Conservation (phyloP, 805 yeast genomes). For the Yarrowia keelungensis region DNA sequence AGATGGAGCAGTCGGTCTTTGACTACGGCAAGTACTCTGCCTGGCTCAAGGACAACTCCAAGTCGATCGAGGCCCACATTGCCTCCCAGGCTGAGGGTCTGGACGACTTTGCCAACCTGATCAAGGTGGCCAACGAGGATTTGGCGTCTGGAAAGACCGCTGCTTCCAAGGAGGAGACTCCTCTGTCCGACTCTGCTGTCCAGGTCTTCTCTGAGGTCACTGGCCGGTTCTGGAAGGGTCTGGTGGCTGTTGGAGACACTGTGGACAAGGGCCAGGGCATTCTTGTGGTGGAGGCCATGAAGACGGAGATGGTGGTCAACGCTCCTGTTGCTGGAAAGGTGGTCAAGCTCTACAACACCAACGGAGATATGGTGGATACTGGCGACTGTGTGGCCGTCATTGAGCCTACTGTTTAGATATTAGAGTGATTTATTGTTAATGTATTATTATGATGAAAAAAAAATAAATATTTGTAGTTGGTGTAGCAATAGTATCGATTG, state of each 20-base stretch:
- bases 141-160: slow-evolving; percentile 71
- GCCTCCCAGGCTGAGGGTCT: slow-evolving; percentile 78
- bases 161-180: slow-evolving; percentile 44
- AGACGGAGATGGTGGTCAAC: slow-evolving; percentile 91
- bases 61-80: slow-evolving; percentile 71
- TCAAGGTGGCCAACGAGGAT: slow-evolving; percentile 80
- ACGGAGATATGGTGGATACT: slow-evolving; percentile 96
- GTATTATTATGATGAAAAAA: background rate
- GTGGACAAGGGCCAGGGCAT: slow-evolving; percentile 80
- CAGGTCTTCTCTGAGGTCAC: slow-evolving; percentile 91
- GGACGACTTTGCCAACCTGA: slow-evolving; percentile 83
- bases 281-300: slow-evolving; percentile 96
- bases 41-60: slow-evolving; percentile 78
- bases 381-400: slow-evolving; percentile 93
- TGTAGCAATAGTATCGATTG: background rate
- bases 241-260: slow-evolving; percentile 77
- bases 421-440: background rate
- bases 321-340: slow-evolving; percentile 58
- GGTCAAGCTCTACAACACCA: slow-evolving; percentile 61
- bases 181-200: slow-evolving; percentile 66
- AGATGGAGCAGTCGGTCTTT: slow-evolving; percentile 77
- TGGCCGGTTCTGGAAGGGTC: slow-evolving; percentile 94
- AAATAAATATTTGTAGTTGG: background rate
- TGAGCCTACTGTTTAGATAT: slow-evolving; percentile 50
- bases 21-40: slow-evolving; percentile 78